These are phyloP conservation scores for Microdochium bolleyi DNA, from an alignment of 2,329 filamentous ascomycete species.

Conservation along the genomic window DNA sequence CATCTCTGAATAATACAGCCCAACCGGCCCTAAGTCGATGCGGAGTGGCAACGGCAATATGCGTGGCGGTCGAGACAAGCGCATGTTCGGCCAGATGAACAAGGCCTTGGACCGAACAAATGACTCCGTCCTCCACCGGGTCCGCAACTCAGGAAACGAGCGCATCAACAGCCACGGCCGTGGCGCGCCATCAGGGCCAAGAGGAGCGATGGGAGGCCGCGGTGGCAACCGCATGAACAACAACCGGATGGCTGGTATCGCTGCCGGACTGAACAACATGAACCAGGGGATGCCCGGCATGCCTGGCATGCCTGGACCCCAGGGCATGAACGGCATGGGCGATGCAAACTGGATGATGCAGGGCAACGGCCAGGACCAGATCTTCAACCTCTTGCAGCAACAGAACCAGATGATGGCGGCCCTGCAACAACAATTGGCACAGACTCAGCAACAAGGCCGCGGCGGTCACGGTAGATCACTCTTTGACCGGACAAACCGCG, in stretches of 20 bases:
- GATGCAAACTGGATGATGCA: slow-evolving; percentile 41
- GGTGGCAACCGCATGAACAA: slow-evolving; percentile 43
- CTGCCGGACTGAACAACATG: slow-evolving; percentile 33
- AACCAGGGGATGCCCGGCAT: slow-evolving; percentile 31
- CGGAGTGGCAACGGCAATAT: slow-evolving; percentile 55
- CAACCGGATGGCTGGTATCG: slow-evolving; percentile 40
- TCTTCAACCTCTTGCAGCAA: slow-evolving; percentile 75
- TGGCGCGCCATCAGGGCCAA: slow-evolving; percentile 63
- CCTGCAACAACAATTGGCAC: slow-evolving; percentile 55
- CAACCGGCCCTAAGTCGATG: slow-evolving; percentile 93
- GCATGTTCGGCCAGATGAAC: slow-evolving; percentile 78
- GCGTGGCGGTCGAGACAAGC: slow-evolving; percentile 61
- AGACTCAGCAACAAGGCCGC: slow-evolving; percentile 39
- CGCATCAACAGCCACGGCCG: slow-evolving; percentile 74
- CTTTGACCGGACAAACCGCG: slow-evolving; percentile 63
- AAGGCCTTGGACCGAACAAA: slow-evolving; percentile 71
- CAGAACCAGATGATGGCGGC: slow-evolving; percentile 82
- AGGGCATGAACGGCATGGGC: slow-evolving; percentile 32
- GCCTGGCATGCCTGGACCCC: slow-evolving; percentile 22
- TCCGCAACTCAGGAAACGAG: slow-evolving; percentile 65
- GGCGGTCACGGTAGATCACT: slow-evolving; percentile 51
- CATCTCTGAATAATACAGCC: slow-evolving; percentile 42
- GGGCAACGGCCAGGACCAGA: slow-evolving; percentile 60
- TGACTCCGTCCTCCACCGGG: slow-evolving; percentile 73
- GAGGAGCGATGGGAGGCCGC: slow-evolving; percentile 38